phyloP scores from a whole-genome alignment of 2,329 filamentous ascomycete genomes.

The Clarireedia paspali region DNA sequence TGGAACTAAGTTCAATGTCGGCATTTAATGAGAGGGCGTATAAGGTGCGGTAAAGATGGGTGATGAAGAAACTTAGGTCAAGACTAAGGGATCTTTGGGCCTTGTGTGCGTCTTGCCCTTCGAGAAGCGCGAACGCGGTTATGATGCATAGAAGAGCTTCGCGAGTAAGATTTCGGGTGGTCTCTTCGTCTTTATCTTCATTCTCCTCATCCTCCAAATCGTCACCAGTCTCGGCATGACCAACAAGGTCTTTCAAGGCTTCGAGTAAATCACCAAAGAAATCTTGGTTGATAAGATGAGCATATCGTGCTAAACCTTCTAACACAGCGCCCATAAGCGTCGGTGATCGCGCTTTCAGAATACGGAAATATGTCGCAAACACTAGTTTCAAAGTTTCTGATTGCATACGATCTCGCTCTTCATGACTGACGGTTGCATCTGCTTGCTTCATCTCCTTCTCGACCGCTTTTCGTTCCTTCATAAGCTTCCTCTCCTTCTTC shows the following conservation, averaged over 20 bases:
- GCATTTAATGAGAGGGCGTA: slow-evolving; percentile 71
- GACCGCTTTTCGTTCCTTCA: slow-evolving; percentile 78
- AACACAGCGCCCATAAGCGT: slow-evolving; percentile 94
- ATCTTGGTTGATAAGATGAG: slow-evolving; percentile 96
- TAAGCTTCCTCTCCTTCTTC: slow-evolving; percentile 74
- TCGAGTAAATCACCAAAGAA: slow-evolving; percentile 97
- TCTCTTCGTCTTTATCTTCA: slow-evolving; percentile 38
- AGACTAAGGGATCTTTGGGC: slow-evolving; percentile 75
- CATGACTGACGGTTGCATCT: slow-evolving; percentile 82
- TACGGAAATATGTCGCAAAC: slow-evolving; percentile 90
- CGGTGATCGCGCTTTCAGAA: slow-evolving; percentile 74
- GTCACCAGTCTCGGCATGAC: slow-evolving; percentile 56
- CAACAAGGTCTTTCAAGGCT: slow-evolving; percentile 86
- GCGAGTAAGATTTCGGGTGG: slow-evolving; percentile 66
- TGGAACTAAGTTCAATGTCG: slow-evolving; percentile 75
- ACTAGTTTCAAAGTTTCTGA: slow-evolving; percentile 93
- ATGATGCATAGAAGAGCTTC: slow-evolving; percentile 91
- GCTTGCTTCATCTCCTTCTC: slow-evolving; percentile 92
- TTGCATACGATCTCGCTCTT: slow-evolving; percentile 90
- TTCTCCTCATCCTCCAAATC: slow-evolving; percentile 34
- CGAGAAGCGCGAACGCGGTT: slow-evolving; percentile 91
- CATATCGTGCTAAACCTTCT: slow-evolving; percentile 87
- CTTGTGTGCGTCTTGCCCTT: slow-evolving; percentile 86
- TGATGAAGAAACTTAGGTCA: slow-evolving; percentile 91
- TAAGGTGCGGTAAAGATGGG: slow-evolving; percentile 83